Base-by-base conservation (phyloP, 139 green algal genomes). In the Haematococcus lacustris region DNA sequence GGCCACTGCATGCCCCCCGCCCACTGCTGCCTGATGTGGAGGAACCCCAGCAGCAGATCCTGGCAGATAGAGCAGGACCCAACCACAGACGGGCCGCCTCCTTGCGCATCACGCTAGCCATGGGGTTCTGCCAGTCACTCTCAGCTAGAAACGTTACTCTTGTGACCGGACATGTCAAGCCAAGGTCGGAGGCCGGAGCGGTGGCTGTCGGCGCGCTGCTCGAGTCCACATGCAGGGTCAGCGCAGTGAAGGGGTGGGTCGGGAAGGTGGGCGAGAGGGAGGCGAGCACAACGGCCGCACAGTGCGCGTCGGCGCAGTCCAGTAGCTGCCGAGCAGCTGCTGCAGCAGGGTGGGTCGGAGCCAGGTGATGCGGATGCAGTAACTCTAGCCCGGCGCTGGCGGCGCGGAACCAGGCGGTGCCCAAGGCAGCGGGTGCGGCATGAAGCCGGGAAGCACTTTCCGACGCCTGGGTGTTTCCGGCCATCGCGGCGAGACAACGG, bases 81-180 rank as follows among this genome's bases (percentile, higher is more conserved):
- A 89, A 35, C 70, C 43, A 77, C 39, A 84, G 66, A 70, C 74
- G 66, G n/a, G 75, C 51, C 6, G 78, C 80, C 70, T 78, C 38
- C 71, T 79, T 86, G 17, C 76, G 66, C 33, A 78, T 73, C 4
- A 77, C 38, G 34, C 66, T 71, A 21, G 62, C 67, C 75, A 84
- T 82, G n/a, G 82, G 78, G 71, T 86, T 78, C n/a, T n/a, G n/a
- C n/a, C n/a, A n/a, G n/a, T n/a, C n/a, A n/a, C n/a, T n/a, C n/a
- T n/a, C n/a, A n/a, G n/a, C n/a, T n/a, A n/a, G n/a, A n/a, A n/a
- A n/a, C n/a, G n/a, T n/a, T n/a, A n/a, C n/a, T n/a, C n/a, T n/a
- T n/a, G n/a, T n/a, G n/a, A n/a, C n/a, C n/a, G n/a, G n/a, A n/a
- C n/a, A n/a, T n/a, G n/a, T n/a, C n/a, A n/a, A n/a, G n/a, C n/a